Evolutionary conservation across 306 rosid genomes (phyloP).

Genomic region (Quercus wislizeni): DNA sequence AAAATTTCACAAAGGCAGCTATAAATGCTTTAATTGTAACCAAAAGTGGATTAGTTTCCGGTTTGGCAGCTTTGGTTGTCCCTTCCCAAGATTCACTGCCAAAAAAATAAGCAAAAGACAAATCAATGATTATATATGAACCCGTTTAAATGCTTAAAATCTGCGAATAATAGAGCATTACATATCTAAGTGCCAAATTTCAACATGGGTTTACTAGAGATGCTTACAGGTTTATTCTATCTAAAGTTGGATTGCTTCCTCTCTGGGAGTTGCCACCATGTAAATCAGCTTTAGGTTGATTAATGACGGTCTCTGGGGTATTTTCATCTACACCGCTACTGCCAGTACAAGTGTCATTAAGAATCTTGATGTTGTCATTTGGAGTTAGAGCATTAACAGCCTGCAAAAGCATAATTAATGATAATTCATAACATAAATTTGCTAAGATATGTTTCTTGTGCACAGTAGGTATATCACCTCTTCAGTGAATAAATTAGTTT

Average conservation of each 20-base stretch:
- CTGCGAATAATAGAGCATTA: slow-evolving; percentile 4
- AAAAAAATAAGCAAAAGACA: slow-evolving; percentile 17
- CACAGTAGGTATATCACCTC: background rate
- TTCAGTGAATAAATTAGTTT: background rate
- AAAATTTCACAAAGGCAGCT: slow-evolving; percentile 65
- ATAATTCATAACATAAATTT: slow-evolving; percentile 9
- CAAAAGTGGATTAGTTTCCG: slow-evolving; percentile 52
- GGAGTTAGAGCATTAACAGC: slow-evolving; percentile 30
- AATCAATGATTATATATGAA: slow-evolving; percentile 17
- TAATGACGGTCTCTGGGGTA: slow-evolving; percentile 35
- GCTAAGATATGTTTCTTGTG: background rate
- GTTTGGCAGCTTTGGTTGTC: slow-evolving; percentile 34
- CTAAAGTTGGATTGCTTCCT: slow-evolving; percentile 62
- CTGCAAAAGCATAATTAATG: slow-evolving; percentile 44
- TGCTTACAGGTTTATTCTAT: slow-evolving; percentile 89
- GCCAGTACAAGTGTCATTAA: slow-evolving; percentile 17
- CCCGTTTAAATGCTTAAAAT: slow-evolving; percentile 5
- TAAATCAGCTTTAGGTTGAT: slow-evolving; percentile 32
- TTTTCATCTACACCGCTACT: slow-evolving; percentile 14
- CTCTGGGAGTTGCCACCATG: slow-evolving; percentile 38
- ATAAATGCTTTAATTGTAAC: slow-evolving; percentile 49
- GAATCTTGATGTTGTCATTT: slow-evolving; percentile 29
- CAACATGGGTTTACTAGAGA: slow-evolving; percentile 10
- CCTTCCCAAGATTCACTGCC: slow-evolving; percentile 94
- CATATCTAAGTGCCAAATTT: background rate